Evolutionary conservation across 1,284 basidiomycete species (phyloP).

Genomic region (Ustilago curta): DNA sequence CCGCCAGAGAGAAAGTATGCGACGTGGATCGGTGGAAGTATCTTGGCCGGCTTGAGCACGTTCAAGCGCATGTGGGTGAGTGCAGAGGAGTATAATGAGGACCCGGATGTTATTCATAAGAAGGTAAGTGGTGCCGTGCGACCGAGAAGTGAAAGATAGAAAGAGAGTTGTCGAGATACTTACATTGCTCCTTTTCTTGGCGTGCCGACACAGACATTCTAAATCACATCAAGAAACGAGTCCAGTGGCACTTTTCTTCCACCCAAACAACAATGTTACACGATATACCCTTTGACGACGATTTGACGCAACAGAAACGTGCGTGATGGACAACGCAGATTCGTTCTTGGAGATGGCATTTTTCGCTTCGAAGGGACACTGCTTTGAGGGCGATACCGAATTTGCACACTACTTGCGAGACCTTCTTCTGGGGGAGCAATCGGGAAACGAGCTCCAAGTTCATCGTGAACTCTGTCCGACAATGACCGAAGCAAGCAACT

Average conservation of each 20-base stretch:
- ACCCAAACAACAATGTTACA: conserved; percentile 1
- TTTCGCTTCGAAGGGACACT: no score
- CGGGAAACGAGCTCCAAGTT: no score
- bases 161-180: not conserved
- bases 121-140: conserved; percentile 31
- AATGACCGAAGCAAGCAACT: not conserved
- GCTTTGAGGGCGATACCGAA: no score
- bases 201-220: conserved; percentile 15
- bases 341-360: not conserved
- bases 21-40: conserved; percentile 93
- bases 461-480: no score
- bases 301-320: not conserved
- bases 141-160: not conserved
- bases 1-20: conserved; percentile 99
- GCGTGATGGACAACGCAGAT: no score
- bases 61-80: conserved; percentile 91
- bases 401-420: no score
- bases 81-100: conserved; percentile 98
- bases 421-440: no score
- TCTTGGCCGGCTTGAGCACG: conserved; percentile 89
- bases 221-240: not conserved
- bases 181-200: not conserved
- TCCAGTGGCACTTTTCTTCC: not conserved
- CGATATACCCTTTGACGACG: conserved; percentile 1
- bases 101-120: conserved; percentile 96